Evolutionary conservation across 1,139 yeast genomes (phyloP).

Genomic region (Lodderomyces metapsilosis): DNA sequence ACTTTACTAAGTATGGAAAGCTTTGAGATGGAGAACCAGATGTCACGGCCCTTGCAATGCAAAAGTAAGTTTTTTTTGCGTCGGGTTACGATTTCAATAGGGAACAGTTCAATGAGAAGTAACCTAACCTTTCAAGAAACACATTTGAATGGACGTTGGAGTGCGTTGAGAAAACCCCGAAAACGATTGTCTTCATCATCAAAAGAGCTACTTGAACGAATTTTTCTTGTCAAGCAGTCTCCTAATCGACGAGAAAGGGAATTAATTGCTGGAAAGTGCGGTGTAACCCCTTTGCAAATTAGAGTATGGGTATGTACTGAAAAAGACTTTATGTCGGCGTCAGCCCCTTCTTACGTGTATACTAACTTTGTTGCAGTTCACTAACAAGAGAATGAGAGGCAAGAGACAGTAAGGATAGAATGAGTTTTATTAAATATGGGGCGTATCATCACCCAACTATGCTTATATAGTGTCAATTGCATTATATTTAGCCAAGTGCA

Average conservation of each 20-base stretch:
- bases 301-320: constrained; percentile 30
- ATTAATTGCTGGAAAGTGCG: constrained; percentile 26
- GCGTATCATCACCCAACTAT: too few species aligned
- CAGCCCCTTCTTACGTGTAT: too few species aligned
- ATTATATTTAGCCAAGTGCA: too few species aligned
- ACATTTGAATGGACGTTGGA: background rate
- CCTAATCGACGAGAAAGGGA: constrained; percentile 29
- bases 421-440: too few species aligned
- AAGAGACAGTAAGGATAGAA: constrained; percentile 13
- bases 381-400: constrained; percentile 28
- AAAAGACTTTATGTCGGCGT: background rate
- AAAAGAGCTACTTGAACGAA: constrained; percentile 14
- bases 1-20: background rate
- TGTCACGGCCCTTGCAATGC: background rate
- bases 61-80: background rate
- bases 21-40: background rate
- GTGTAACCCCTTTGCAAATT: constrained; percentile 26
- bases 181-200: constrained; percentile 7
- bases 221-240: constrained; percentile 14
- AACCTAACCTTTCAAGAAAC: background rate
- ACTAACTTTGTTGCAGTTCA: constrained; percentile 20
- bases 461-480: too few species aligned
- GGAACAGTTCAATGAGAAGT: background rate
- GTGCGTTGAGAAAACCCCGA: constrained; percentile 6
- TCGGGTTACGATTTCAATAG: background rate